These are phyloP conservation scores for Mortierella alpina DNA, from an alignment of 192 early-diverging fungal genomes.

Conservation along the genomic window DNA sequence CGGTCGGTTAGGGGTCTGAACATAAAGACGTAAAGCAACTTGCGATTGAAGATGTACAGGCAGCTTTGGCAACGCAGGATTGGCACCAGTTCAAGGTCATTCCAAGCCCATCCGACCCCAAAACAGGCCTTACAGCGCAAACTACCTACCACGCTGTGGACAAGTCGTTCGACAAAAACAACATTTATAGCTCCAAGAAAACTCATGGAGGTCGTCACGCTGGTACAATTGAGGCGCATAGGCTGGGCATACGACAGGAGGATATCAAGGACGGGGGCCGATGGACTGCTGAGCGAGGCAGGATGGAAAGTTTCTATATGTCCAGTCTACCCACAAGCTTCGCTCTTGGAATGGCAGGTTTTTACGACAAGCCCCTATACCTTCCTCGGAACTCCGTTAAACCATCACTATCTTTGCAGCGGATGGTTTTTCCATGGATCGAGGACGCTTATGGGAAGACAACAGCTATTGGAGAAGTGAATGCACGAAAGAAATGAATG, in stretches of 20 bases:
- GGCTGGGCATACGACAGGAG: conserved; percentile 4
- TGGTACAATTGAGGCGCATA: conserved; percentile 5
- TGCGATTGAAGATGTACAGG: conserved; percentile 1
- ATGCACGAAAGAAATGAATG: conserved; percentile 17
- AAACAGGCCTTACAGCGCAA: not conserved
- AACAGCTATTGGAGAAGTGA: conserved; percentile 5
- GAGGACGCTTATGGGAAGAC: conserved; percentile 13
- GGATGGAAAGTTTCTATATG: conserved; percentile 20
- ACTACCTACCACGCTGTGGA: conserved; percentile 9
- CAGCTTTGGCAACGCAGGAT: not conserved
- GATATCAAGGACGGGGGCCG: conserved; percentile 21
- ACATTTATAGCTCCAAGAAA: conserved; percentile 7
- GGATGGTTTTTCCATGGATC: conserved; percentile 24
- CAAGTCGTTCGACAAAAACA: not conserved
- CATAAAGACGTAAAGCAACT: not conserved
- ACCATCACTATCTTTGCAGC: conserved; percentile 2
- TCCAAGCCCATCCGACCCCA: conserved; percentile 1
- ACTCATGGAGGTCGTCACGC: conserved; percentile 24
- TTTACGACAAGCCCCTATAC: conserved; percentile 12
- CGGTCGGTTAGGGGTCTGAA: conserved; percentile 1
- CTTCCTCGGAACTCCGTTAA: conserved; percentile 11
- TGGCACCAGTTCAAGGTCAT: conserved; percentile 15
- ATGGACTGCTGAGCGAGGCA: conserved; percentile 13
- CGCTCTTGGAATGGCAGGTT: conserved; percentile 20
- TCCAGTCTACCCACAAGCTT: conserved; percentile 7